phyloP scores from a whole-genome alignment of 306 rosid genomes.

The Hylodesmum podocarpum region DNA sequence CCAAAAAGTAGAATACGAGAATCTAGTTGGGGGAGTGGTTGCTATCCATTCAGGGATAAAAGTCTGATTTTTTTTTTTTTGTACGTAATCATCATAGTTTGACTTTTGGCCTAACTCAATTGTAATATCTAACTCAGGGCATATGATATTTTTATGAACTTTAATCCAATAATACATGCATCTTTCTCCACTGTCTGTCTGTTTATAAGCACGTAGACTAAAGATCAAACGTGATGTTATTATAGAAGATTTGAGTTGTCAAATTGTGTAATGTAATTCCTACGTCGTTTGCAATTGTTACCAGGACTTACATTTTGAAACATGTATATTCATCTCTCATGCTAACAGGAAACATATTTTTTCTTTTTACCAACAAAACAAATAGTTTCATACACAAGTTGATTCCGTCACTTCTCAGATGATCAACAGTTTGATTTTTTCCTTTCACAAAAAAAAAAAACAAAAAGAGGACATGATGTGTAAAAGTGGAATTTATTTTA shows the following conservation, averaged over 20 bases:
- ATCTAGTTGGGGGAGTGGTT: constrained; percentile 93
- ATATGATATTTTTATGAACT: not conserved
- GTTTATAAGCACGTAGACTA: not conserved
- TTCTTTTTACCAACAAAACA: not conserved
- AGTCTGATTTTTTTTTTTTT: constrained; percentile 43
- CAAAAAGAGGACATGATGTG: not conserved
- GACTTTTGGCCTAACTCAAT: no score
- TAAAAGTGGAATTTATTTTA: not conserved
- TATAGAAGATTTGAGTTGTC: constrained; percentile 7
- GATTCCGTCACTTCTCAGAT: not conserved
- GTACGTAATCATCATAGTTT: no score
- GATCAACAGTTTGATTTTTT: not conserved
- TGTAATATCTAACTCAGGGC: no score
- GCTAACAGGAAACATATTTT: not conserved
- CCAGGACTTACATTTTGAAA: not conserved
- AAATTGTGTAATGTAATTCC: constrained; percentile 20
- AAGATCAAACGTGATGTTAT: not conserved
- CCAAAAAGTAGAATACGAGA: constrained; percentile 86
- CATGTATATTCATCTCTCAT: not conserved
- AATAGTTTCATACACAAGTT: not conserved
- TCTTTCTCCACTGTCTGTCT: not conserved
- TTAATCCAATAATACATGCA: constrained; percentile 16
- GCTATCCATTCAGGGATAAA: constrained; percentile 89
- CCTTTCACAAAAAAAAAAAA: not conserved
- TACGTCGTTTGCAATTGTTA: constrained; percentile 14